Evolutionary conservation across 768 basidiomycete genomes (phyloP).

Genomic region (Sporobolomyces roseus): DNA sequence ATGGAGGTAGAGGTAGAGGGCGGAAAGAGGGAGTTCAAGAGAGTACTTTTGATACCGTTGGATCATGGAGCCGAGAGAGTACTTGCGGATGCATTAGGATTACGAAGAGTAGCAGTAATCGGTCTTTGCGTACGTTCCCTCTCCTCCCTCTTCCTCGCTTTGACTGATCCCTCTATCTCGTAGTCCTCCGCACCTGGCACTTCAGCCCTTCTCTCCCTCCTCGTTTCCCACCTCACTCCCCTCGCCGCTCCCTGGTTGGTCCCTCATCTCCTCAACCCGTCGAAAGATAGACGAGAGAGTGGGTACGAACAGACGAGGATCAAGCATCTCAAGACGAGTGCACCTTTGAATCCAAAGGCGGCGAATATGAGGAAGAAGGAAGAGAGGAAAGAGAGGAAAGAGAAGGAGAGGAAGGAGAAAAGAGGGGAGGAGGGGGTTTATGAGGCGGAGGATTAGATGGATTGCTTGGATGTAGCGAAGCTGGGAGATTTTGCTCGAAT

Average conservation of each 20-base stretch:
- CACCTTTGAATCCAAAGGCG: conserved; percentile 71
- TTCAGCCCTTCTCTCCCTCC: conserved; percentile 48
- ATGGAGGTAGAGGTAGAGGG: neutral
- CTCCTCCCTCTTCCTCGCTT: conserved; percentile 9
- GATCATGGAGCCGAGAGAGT: conserved; percentile 63
- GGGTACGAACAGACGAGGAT: no score
- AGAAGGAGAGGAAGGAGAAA: neutral
- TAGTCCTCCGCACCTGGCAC: conserved; percentile 54
- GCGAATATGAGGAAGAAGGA: conserved; percentile 56
- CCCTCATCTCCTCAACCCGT: conserved; percentile 33
- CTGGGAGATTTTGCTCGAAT: no score
- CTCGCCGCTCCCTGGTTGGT: conserved; percentile 65
- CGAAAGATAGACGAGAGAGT: no score
- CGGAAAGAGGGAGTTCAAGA: neutral
- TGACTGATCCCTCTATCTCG: neutral
- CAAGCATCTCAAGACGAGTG: conserved; percentile 73
- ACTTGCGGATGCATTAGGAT: conserved; percentile 62
- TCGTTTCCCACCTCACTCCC: conserved; percentile 53
- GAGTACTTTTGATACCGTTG: conserved; percentile 61
- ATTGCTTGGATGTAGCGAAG: neutral
- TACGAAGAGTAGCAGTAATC: conserved; percentile 64
- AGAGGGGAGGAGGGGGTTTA: neutral
- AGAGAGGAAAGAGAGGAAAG: neutral
- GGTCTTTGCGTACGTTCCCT: conserved; percentile 61
- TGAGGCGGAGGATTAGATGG: neutral